Conservation (phyloP, 2,329 filamentous ascomycete genomes). For the Colletotrichum musicola region DNA sequence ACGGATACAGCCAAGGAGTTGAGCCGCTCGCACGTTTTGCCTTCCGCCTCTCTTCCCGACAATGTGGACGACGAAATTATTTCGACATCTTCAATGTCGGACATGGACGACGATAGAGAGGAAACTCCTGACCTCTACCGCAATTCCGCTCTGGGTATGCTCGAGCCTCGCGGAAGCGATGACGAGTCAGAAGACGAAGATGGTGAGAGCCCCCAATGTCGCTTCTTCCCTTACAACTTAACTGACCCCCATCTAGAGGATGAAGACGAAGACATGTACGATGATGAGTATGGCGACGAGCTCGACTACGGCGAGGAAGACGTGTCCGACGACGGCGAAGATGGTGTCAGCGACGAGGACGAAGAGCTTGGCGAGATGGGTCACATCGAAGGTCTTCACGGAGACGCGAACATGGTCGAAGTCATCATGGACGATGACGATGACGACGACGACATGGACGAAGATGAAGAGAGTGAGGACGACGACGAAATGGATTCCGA, state of each 20-base stretch:
- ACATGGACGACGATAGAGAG: constrained; percentile 86
- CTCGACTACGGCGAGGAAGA: constrained; percentile 92
- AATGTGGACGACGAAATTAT: constrained; percentile 87
- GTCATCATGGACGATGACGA: constrained; percentile 83
- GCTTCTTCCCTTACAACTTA: background rate
- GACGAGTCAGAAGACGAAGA: constrained; percentile 85
- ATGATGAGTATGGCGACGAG: constrained; percentile 90
- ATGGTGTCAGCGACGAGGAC: constrained; percentile 91
- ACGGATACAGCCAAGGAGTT: constrained; percentile 89
- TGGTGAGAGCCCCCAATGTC: constrained; percentile 53
- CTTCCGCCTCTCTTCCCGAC: constrained; percentile 73
- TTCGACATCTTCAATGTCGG: constrained; percentile 89
- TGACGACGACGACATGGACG: constrained; percentile 74
- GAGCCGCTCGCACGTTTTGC: constrained; percentile 84
- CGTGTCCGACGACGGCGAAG: constrained; percentile 81
- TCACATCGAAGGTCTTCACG: constrained; percentile 80
- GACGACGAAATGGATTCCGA: constrained; percentile 64
- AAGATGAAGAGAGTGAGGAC: constrained; percentile 68
- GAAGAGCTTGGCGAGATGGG: constrained; percentile 87
- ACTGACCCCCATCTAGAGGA: constrained; percentile 53
- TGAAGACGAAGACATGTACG: constrained; percentile 93
- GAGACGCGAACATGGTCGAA: constrained; percentile 73
- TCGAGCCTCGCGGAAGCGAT: constrained; percentile 85
- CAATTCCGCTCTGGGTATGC: constrained; percentile 94
- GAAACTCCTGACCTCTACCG: constrained; percentile 98